Evolutionary conservation across 2,329 filamentous ascomycete species (phyloP).

Genomic region (Colletotrichum musicola): DNA sequence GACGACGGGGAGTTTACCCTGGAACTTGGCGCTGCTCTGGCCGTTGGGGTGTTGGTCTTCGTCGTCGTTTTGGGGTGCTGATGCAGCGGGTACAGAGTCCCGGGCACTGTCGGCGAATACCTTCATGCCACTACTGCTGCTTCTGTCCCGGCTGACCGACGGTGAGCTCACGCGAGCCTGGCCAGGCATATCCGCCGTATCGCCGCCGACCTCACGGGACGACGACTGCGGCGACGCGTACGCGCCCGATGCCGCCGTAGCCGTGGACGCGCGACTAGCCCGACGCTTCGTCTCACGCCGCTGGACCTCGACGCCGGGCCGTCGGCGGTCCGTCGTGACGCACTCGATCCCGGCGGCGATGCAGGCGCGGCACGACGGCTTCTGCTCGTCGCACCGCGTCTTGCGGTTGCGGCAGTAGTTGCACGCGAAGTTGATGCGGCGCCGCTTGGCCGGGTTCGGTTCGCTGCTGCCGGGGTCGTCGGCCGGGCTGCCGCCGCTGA

Average conservation of each 20-base stretch:
- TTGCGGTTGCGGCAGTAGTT: constrained; percentile 47
- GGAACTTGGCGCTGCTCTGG: constrained; percentile 10
- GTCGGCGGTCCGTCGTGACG: constrained; percentile 44
- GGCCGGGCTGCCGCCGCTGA: neutral
- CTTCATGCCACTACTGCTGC: neutral
- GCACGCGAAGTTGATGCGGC: constrained; percentile 41
- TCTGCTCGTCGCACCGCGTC: constrained; percentile 46
- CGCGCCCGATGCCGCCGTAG: neutral
- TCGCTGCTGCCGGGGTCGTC: neutral
- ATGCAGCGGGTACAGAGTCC: neutral
- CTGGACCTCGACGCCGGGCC: constrained; percentile 40
- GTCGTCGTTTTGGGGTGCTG: neutral
- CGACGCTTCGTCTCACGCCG: constrained; percentile 32
- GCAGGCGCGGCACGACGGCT: constrained; percentile 46
- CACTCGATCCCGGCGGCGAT: constrained; percentile 47
- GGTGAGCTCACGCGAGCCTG: neutral
- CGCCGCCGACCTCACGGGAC: neutral
- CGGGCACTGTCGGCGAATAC: neutral
- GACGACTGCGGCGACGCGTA: constrained; percentile 17
- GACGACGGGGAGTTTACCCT: constrained; percentile 32
- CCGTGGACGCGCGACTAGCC: neutral
- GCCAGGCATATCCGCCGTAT: neutral
- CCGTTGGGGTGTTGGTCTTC: neutral
- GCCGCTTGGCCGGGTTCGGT: constrained; percentile 4
- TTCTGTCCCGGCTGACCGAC: neutral